phyloP scores from a whole-genome alignment of 345 rosid species.

The Pugionium dolabratum region DNA sequence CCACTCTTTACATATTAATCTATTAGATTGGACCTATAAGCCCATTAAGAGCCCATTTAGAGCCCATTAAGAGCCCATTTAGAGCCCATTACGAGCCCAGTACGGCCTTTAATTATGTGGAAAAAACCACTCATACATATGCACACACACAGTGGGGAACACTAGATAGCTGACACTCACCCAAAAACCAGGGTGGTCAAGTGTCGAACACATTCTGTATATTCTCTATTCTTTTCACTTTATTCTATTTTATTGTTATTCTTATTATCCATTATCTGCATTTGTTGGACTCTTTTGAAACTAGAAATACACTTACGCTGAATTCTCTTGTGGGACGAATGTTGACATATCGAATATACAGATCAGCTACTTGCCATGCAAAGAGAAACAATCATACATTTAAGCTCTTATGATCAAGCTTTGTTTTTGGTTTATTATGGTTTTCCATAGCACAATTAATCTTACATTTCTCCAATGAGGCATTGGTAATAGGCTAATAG shows the following conservation, averaged over 20 bases:
- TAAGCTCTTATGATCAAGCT: slow-evolving; percentile 11
- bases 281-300: slow-evolving; percentile 10
- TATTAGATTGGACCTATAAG: too few relatives aligned
- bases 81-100: slow-evolving; percentile 24
- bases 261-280: slow-evolving; percentile 32
- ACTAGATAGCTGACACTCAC: slow-evolving; percentile 39
- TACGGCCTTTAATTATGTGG: background rate
- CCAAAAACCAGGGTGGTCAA: slow-evolving; percentile 39
- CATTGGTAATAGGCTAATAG: slow-evolving; percentile 29
- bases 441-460: slow-evolving; percentile 20
- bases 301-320: background rate
- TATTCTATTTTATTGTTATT: slow-evolving; percentile 10
- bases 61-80: slow-evolving; percentile 11
- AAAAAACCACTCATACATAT: slow-evolving; percentile 30
- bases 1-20: too few relatives aligned
- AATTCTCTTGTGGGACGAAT: slow-evolving; percentile 5
- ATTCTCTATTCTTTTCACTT: slow-evolving; percentile 35
- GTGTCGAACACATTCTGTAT: slow-evolving; percentile 42
- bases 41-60: slow-evolving; percentile 20
- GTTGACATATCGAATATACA: background rate
- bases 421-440: slow-evolving; percentile 28
- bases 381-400: background rate
- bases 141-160: slow-evolving; percentile 42
- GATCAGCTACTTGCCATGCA: slow-evolving; percentile 24
- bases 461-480: slow-evolving; percentile 35